Evolutionary conservation across 1,284 basidiomycete species (phyloP), one percentile per base, ranked within the genome.

Genomic region (Bondarzewia mesenterica): DNA sequence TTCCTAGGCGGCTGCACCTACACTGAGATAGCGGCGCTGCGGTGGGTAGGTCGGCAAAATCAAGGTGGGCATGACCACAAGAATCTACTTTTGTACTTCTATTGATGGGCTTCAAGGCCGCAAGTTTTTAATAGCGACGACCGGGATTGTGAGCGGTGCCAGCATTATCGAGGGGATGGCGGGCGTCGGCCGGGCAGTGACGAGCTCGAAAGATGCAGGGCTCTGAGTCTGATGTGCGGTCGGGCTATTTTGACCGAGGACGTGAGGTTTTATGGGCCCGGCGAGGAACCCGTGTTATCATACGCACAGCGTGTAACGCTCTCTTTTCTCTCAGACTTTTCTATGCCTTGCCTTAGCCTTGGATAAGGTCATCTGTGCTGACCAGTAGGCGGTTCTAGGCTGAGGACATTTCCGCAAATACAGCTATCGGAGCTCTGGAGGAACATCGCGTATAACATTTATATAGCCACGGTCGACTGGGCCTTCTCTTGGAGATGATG

Each of bases 1-100:
- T 98, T 98, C 78, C 70, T 99, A n/a, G 96, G 96, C 29, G 96
- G 96, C 3, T 94, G 94, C 63, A 99, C 96, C 5, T 96, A 90
- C 60, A 94, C 95, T 6, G 96, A 99, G 70, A 89, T 99, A 48
- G 85, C 94, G 18, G 94, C 95, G 7, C 64, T 99, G 56, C 75
- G 96, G 60, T 96, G 92, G 86, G 87, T 95, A 64, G 78, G 80
- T 51, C 76, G 81, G 57, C 90, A 93, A 63, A 85, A 85, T 54
- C 78, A 77, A 71, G 89, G 93, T 79, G 56, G 58, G 69, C n/a
- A n/a, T n/a, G n/a, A n/a, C 64, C 5, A 7, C 50, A 42, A 16
- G 49, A 55, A 23, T 50, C 10, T 45, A 26, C 32, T 35, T 29
- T 49, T 49, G 46, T n/a, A 32, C 29, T 8, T 40, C 10, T 4